These are phyloP conservation scores for Rhododendron molle DNA, from an alignment of 148 eudicot genomes.

Conservation along the genomic window DNA sequence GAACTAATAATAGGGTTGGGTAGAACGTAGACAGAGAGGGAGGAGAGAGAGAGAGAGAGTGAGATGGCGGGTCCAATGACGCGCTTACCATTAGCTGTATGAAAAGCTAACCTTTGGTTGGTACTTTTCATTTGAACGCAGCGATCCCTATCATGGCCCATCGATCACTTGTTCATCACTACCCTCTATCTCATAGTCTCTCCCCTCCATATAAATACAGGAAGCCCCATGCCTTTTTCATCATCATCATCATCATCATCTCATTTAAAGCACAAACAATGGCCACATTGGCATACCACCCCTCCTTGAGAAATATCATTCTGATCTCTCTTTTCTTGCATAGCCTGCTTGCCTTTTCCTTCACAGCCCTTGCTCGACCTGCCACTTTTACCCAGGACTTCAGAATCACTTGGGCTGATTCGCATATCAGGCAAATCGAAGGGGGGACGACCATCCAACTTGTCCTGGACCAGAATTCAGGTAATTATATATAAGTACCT, in stretches of 20 bases:
- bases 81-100: slow-evolving; percentile 63
- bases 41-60: neutral
- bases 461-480: slow-evolving; percentile 67
- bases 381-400: slow-evolving; percentile 79
- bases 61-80: slow-evolving; percentile 40
- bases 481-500: no score
- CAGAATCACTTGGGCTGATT: slow-evolving; percentile 59
- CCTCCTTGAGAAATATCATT: neutral
- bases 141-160: neutral
- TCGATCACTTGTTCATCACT: neutral
- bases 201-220: slow-evolving; percentile 3
- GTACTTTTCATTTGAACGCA: slow-evolving; percentile 20
- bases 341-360: slow-evolving; percentile 7
- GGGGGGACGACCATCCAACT: slow-evolving; percentile 79
- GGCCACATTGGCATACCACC: slow-evolving; percentile 5
- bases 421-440: slow-evolving; percentile 55
- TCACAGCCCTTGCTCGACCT: slow-evolving; percentile 31
- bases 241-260: neutral
- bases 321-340: neutral
- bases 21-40: neutral
- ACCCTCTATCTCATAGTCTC: neutral
- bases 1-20: slow-evolving; percentile 10
- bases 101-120: slow-evolving; percentile 25
- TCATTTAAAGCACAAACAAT: neutral
- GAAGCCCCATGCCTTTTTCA: neutral